phyloP scores from a whole-genome alignment of 176 grass and related monocot genomes.

The Rhynchospora tenuis region DNA sequence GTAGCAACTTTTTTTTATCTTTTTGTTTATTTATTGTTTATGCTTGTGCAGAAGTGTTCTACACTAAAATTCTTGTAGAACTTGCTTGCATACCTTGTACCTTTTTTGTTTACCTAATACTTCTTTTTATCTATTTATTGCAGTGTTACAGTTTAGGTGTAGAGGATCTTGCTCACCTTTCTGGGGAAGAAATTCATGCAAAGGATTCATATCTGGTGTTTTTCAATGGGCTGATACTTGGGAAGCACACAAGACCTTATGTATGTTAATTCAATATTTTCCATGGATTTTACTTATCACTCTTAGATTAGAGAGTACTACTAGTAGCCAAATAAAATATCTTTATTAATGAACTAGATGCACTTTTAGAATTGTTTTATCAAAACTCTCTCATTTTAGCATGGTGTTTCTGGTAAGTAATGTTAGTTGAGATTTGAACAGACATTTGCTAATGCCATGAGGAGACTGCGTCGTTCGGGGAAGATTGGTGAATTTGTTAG shows the following conservation, averaged over 20 bases:
- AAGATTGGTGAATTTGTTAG: conserved; percentile 89
- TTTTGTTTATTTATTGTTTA: neutral
- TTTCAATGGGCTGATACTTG: conserved; percentile 93
- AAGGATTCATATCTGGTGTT: conserved; percentile 88
- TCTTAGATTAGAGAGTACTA: neutral
- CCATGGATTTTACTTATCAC: conserved; percentile 10
- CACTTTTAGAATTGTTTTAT: neutral
- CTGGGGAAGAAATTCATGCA: conserved; percentile 82
- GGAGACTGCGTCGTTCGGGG: conserved; percentile 60
- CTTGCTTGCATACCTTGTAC: neutral
- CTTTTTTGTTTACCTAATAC: neutral
- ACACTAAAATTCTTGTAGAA: conserved; percentile 5
- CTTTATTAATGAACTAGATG: neutral
- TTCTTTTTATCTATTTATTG: conserved; percentile 12
- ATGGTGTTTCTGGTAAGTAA: neutral
- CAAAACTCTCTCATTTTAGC: neutral
- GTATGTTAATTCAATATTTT: conserved; percentile 32
- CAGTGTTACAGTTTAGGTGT: conserved; percentile 89
- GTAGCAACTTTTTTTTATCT: neutral
- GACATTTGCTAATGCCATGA: conserved; percentile 82
- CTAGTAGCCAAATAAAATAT: neutral
- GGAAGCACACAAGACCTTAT: conserved; percentile 77
- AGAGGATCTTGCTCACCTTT: conserved; percentile 61
- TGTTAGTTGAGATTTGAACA: conserved; percentile 26
- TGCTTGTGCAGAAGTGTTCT: neutral